phyloP scores from a whole-genome alignment of 495 filamentous ascomycete genomes.

The Tuber calosporum region DNA sequence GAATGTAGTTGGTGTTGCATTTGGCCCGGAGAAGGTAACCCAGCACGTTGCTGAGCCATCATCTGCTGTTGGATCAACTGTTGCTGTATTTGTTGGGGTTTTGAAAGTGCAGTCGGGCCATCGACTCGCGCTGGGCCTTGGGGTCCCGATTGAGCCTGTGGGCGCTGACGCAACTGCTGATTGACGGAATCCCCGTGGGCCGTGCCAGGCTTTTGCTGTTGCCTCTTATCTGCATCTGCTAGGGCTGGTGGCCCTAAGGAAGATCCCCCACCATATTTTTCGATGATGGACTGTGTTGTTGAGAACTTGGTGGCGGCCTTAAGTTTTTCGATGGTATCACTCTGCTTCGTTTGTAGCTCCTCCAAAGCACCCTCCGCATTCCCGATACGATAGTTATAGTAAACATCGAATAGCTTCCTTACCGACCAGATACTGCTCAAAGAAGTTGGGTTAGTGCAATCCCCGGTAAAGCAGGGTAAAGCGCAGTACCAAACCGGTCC shows the following conservation, averaged over 20 bases:
- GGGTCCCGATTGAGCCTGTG: conserved; percentile 13
- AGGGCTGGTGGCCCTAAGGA: conserved; percentile 3
- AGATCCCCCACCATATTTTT: conserved; percentile 74
- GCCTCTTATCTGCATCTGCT: conserved; percentile 45
- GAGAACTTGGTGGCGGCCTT: conserved; percentile 93
- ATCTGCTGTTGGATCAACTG: conserved; percentile 37
- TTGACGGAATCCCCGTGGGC: conserved; percentile 26
- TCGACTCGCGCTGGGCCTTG: background rate
- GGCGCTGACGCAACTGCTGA: conserved; percentile 23
- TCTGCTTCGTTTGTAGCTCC: conserved; percentile 64
- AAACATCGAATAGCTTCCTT: conserved; percentile 41
- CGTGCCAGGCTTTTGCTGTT: conserved; percentile 36
- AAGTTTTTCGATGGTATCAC: conserved; percentile 82
- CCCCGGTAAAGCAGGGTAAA: background rate
- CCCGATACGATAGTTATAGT: conserved; percentile 75
- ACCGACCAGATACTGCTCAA: conserved; percentile 42
- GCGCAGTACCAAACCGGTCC: conserved; percentile 62
- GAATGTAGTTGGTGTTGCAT: conserved; percentile 18
- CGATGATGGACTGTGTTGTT: conserved; percentile 82
- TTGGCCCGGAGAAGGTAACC: conserved; percentile 13
- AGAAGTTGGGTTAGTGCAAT: conserved; percentile 15
- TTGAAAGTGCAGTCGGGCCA: conserved; percentile 11
- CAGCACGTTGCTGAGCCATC: conserved; percentile 28
- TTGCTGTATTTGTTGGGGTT: conserved; percentile 33
- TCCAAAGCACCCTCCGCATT: conserved; percentile 61